Percentiles rank a stretch among this genome's conserved stretches.
These are phyloP conservation scores for Mimosa pudica DNA, from an alignment of 306 rosid genomes.

Conservation along the genomic window DNA sequence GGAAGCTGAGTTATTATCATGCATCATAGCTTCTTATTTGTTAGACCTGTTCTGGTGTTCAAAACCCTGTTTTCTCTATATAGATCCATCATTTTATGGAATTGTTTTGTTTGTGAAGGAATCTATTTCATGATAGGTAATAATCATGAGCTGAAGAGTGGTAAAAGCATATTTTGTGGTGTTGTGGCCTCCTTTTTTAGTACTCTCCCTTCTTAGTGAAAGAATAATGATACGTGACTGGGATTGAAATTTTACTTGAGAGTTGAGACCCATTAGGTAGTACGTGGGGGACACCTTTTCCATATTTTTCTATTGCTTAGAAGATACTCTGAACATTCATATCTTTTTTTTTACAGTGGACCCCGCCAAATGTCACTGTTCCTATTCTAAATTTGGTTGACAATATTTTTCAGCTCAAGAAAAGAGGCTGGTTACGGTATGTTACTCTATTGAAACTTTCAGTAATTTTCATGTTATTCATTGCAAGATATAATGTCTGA, in stretches of 20 bases:
- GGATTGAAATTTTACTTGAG: conserved; percentile 10
- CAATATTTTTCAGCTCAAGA: conserved; percentile 92
- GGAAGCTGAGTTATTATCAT: conserved; percentile 13
- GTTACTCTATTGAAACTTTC: conserved; percentile 36
- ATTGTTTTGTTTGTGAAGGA: not conserved
- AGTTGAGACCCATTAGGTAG: not conserved
- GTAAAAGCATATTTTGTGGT: conserved; percentile 4
- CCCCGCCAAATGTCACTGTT: conserved; percentile 88
- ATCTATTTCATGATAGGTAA: not conserved
- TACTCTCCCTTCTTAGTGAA: no score
- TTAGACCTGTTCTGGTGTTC: conserved; percentile 26
- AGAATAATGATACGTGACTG: not conserved
- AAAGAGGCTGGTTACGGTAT: conserved; percentile 99
- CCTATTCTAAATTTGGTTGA: conserved; percentile 97
- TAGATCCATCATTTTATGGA: conserved; percentile 18
- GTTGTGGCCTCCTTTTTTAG: not conserved
- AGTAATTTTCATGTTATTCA: conserved; percentile 9
- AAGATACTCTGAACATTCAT: conserved; percentile 21
- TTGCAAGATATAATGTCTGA: conserved; percentile 3
- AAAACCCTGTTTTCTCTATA: not conserved
- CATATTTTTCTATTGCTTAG: conserved; percentile 3
- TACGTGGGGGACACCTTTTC: conserved; percentile 12
- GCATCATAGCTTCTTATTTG: conserved; percentile 32
- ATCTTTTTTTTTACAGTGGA: conserved; percentile 76
- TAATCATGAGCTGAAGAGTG: conserved; percentile 25